Base-by-base conservation (phyloP, 495 filamentous ascomycete species). In the Mytilinidion resinicola region DNA sequence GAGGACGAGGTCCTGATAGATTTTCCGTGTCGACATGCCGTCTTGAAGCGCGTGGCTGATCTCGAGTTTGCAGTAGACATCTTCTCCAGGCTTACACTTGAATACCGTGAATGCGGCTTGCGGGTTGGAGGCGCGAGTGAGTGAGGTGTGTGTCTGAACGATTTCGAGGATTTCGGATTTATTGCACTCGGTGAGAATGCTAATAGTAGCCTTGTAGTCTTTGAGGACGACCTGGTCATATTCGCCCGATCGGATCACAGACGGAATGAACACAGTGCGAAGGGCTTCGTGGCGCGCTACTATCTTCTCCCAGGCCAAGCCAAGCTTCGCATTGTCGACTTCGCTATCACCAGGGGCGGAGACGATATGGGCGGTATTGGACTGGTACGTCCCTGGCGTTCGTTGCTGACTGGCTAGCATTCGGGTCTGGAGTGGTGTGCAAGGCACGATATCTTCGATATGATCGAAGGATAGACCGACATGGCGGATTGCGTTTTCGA, bases 11-110 rank as follows among this genome's bases (percentile, higher is more conserved):
- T 81, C 78, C 0, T 73, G 69, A 15, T 78, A 57, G 25, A 82
- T 76, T 15, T 74, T 71, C 0, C 76, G 75, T 39, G 79, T 77
- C 0, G 79, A 81, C 41, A 47, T 58, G 12, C 73, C 79, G 69
- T 82, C 76, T 69, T 77, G 73, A 7, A 76, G 69, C 17, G 77
- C 73, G 65, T 83, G 78, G 61, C 76, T 84, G n/a, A 85, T 68
- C 46, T 86, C 81, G 10, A 84, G 63, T 54, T 80, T 80, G 35
- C 76, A 64, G 1, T 76, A 66, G 0, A 80, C 66, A 6, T 30
- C 25, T 30, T 30, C 3, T 30, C 25, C 25, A 30, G 25, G 25
- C 25, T 6, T 49, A 1, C 76, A 76, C 44, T 64, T 72, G 62
- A 72, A 82, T 30, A 77, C 65, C 0, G 74, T 76, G 44, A 78